Evolutionary conservation across 106 monocot genomes (phyloP), one percentile per base, ranked within the genome.

Genomic region (Ottelia alismoides): DNA sequence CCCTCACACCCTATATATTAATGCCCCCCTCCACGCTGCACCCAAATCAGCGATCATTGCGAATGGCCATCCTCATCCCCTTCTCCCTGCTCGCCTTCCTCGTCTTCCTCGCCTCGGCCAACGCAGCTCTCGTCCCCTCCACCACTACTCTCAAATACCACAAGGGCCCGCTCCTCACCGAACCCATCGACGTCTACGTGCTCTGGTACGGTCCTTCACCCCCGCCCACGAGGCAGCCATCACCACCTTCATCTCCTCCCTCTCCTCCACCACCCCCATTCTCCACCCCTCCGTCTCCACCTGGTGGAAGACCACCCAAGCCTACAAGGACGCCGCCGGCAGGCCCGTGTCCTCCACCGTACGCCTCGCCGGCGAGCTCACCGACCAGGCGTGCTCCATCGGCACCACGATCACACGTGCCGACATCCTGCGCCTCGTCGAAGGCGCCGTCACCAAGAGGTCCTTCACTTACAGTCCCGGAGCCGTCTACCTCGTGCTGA

Each of bases 151-250:
- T n/a, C n/a, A n/a, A n/a, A n/a, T 66, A 66, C 43, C 65, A 66
- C 65, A 54, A 66, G 20, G 65, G 65, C 0, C 44, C 45, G 12
- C 56, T 66, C 54, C 54, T 70, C 18, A 55, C 18, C 17, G 65
- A 47, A 22, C 56, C 27, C 46, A 46, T 56, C 65, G 28, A 20
- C 51, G 26, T 56, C 30, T 27, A 55, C 47, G 47, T 70, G 19
- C n/a, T 62, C 20, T 70, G 70, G 70, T 70, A 70, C 62, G 70
- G 70, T 53, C 40, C 6, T 70, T 70, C 70, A 54, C 61, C 19
- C 30, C 70, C 6, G 20, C 60, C 30, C 70, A 70, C 44, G 68
- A 66, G 45, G 31, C 81, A 31, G 57, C 82, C 75, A 2, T 87
- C 60, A 40, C 35, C 14, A 82, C 81, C 65, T 61, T 82, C 35